Evolutionary conservation across 139 green algal species (phyloP).

Genomic region (Eudorina sp.): DNA sequence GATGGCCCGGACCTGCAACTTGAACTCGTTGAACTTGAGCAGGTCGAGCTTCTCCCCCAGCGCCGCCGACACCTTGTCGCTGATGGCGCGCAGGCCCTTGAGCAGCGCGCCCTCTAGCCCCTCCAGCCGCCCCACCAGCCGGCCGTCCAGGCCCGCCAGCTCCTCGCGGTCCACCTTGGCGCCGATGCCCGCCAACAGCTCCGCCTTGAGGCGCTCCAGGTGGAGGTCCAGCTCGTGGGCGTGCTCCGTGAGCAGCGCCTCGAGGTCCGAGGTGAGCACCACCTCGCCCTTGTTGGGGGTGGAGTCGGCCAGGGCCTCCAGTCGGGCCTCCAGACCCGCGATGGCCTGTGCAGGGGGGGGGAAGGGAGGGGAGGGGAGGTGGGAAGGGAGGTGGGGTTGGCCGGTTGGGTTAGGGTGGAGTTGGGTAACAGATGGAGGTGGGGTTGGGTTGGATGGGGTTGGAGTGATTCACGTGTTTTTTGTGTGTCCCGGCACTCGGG

Average conservation of each 20-base stretch:
- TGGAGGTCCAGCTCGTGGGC: slow-evolving; percentile 57
- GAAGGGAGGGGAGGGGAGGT: neutral
- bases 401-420: too few relatives aligned
- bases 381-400: neutral
- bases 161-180: slow-evolving; percentile 59
- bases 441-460: too few relatives aligned
- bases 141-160: slow-evolving; percentile 43
- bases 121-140: slow-evolving; percentile 45
- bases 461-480: too few relatives aligned
- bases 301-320: slow-evolving; percentile 56
- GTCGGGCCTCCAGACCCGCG: slow-evolving; percentile 52
- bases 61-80: slow-evolving; percentile 62
- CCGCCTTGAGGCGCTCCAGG: slow-evolving; percentile 50
- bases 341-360: slow-evolving; percentile 15
- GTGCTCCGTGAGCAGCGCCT: slow-evolving; percentile 54
- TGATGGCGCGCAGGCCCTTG: slow-evolving; percentile 63
- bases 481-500: too few relatives aligned
- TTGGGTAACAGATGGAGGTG: too few relatives aligned
- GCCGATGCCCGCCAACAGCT: slow-evolving; percentile 44
- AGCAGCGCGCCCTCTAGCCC: slow-evolving; percentile 62
- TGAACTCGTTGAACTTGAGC: slow-evolving; percentile 64
- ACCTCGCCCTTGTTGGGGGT: slow-evolving; percentile 62
- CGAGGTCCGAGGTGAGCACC: slow-evolving; percentile 60
- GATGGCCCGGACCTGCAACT: slow-evolving; percentile 61
- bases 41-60: slow-evolving; percentile 65